These are phyloP conservation scores for Coix lacrymajobi DNA, from an alignment of 176 grass and related monocot species.

Conservation along the genomic window DNA sequence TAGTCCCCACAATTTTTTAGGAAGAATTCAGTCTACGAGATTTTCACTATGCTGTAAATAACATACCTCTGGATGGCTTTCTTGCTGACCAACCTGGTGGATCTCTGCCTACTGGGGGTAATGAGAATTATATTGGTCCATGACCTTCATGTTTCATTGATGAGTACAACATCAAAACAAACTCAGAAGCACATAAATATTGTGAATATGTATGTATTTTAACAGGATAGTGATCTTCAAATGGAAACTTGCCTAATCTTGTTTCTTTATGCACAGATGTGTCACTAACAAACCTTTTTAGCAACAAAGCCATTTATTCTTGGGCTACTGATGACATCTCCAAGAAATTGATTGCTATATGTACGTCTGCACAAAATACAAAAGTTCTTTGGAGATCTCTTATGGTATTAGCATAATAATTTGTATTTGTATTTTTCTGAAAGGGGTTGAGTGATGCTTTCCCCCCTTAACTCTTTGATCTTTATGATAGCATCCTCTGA, in stretches of 20 bases:
- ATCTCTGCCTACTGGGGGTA: conserved; percentile 30
- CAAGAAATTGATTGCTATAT: conserved; percentile 86
- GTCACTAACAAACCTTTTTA: conserved; percentile 57
- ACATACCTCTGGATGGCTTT: conserved; percentile 58
- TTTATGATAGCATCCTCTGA: not conserved
- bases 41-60: conserved; percentile 85
- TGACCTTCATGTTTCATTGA: conserved; percentile 17
- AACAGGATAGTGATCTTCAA: not conserved
- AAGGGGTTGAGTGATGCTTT: not conserved
- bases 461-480: not conserved
- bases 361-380: conserved; percentile 47
- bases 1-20: too few species aligned
- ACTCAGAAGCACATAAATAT: not conserved
- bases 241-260: not conserved
- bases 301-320: conserved; percentile 62
- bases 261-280: conserved; percentile 47
- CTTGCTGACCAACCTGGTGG: conserved; percentile 25
- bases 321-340: conserved; percentile 73
- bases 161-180: not conserved
- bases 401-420: conserved; percentile 40
- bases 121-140: not conserved
- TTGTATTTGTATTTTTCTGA: not conserved
- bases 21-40: conserved; percentile 71
- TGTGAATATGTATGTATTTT: not conserved
- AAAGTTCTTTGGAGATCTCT: conserved; percentile 65